Base-by-base conservation (phyloP, 441 rosid species). In the Erodium moschatum region DNA sequence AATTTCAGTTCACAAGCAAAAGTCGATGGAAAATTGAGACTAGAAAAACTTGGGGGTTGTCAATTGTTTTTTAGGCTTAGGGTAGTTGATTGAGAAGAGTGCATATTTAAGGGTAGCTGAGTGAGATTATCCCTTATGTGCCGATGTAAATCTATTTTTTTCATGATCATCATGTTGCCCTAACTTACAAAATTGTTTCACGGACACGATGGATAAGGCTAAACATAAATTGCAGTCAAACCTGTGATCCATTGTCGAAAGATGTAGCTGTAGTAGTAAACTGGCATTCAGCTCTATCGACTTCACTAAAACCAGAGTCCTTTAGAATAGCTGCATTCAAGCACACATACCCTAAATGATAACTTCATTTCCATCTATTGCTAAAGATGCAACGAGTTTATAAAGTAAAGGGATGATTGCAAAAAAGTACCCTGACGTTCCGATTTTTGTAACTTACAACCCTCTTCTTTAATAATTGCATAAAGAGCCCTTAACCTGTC, bases 231-330 rank as follows among this genome's bases (percentile, higher is more conserved):
- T 58, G 68, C 58, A 64, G 33, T 4, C 20, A 31, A 77, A 90
- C 96, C 96, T 91, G 96, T 62, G 97, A 78, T 80, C 97, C 96
- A 83, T 89, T 91, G 76, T 89, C 91, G 42, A 88, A 81, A 70
- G 86, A 69, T 0, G 97, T 88, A 19, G 93, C 86, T 18, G 89
- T 89, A 31, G 97, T 89, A 76, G 85, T 88, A 79, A 89, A 94
- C 63, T 89, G 94, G 75, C 96, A 91, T 72, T 89, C 96, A 15
- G 96, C 97, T 85, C 96, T 83, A 77, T 91, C 99, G 67, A 80
- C 94, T 81, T 94, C 99, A 44, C 27, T 82, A 77, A 89, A 94
- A 78, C 84, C 85, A 48, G 97, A 89, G 69, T 94, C 96, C 84
- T 94, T 91, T 20, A 94, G 81, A 74, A 89, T 88, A 67, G 96